Base-by-base conservation (phyloP, 2,329 filamentous ascomycete species). In the Penicillium carneum region DNA sequence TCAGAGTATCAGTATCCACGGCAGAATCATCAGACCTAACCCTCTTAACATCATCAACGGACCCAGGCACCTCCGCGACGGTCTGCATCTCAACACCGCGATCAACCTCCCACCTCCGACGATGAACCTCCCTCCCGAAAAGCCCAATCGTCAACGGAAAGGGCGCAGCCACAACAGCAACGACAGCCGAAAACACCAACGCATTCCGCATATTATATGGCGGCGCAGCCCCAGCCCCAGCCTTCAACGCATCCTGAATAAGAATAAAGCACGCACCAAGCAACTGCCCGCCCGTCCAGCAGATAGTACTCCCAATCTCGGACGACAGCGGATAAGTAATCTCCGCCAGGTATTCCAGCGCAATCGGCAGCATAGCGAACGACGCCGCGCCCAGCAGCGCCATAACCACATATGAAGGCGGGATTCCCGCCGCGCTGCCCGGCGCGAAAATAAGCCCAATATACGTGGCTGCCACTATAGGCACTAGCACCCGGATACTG, bases 281-380 rank as follows among this genome's bases (percentile, higher is more conserved):
- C 8, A 97, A 78, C 80, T 98, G 94, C 0, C 95, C 94, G 6
- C 90, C 90, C 1, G 87, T 86, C 95, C 95, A 98, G 71, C 90
- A 91, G 23, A 96, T 82, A 31, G 91, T 92, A 63, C 87, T 91
- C 0, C 91, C 91, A 46, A 97, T 86, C 78, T 96, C 94, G 0
- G 95, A 93, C 42, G 88, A 89, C 29, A 96, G 87, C 0, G 95
- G 95, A 72, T 95, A 91, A 5, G 90, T 93, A 61, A 97, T 85
- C 76, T 98, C 92, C 53, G 91, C 91, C 16, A 97, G 82, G 69
- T 90, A 93, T 78, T 99, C 95, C 51, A 98, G 84, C 6, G 88
- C 90, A 39, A 97, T 86, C 3, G 95, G 95, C 0, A 98, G 84
- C 3, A 98, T 80, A 20, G 85, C 85, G 78, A 98, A 98, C 10